Conservation (phyloP, 495 filamentous ascomycete species). For the Penicillium paxilli region DNA sequence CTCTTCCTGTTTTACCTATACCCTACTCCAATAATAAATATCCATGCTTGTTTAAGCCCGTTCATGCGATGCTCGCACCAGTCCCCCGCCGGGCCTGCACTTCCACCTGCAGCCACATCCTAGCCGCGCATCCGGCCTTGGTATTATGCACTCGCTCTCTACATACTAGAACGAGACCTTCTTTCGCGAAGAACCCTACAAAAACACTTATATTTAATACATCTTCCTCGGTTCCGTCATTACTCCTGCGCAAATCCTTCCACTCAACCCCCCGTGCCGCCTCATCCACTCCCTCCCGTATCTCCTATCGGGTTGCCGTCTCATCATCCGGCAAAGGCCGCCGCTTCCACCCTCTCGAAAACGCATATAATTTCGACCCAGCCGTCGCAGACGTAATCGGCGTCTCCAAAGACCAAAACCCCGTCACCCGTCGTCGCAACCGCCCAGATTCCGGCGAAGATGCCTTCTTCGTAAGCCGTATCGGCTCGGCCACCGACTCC, state of each 20-base stretch:
- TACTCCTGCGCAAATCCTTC: slow-evolving; percentile 22
- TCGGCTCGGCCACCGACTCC: slow-evolving; percentile 48
- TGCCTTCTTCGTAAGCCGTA: slow-evolving; percentile 86
- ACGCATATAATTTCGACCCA: slow-evolving; percentile 77
- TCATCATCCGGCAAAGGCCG: slow-evolving; percentile 75
- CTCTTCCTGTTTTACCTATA: slow-evolving; percentile 24
- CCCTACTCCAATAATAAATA: too few relatives aligned
- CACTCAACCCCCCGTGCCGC: slow-evolving; percentile 24
- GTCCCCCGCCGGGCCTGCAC: slow-evolving; percentile 38
- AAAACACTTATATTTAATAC: slow-evolving; percentile 3
- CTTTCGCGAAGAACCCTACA: slow-evolving; percentile 18
- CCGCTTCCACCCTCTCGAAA: slow-evolving; percentile 65
- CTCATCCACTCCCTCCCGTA: slow-evolving; percentile 20
- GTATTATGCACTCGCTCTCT: not conserved
- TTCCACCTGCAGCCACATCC: slow-evolving; percentile 37
- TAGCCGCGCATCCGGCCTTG: not conserved
- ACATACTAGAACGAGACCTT: slow-evolving; percentile 14
- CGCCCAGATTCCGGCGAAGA: slow-evolving; percentile 88
- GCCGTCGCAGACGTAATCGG: slow-evolving; percentile 52
- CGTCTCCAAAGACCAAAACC: slow-evolving; percentile 40
- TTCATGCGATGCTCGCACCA: slow-evolving; percentile 31
- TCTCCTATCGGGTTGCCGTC: slow-evolving; percentile 52
- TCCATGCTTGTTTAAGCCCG: too few relatives aligned
- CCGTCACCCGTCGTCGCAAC: slow-evolving; percentile 29
- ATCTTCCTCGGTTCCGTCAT: slow-evolving; percentile 4